Conservation (phyloP, 768 basidiomycete species). For the Melanogaster broomeanus region DNA sequence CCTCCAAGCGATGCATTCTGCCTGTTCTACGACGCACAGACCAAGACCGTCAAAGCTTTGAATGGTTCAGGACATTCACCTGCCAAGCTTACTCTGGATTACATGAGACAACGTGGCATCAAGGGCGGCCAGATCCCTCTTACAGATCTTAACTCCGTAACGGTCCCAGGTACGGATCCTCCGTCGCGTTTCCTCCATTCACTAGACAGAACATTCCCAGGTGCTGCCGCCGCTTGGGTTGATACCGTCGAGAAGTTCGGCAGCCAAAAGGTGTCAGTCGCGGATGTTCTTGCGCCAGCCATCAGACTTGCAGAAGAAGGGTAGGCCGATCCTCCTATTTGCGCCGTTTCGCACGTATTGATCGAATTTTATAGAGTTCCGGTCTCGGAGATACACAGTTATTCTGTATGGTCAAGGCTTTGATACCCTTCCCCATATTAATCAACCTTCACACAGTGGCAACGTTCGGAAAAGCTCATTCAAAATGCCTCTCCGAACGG, state of each 20-base stretch:
- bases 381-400: conserved; percentile 79
- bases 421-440: background rate
- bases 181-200: background rate
- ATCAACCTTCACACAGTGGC: conserved; percentile 39
- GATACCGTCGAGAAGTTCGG: conserved; percentile 87
- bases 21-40: conserved; percentile 84
- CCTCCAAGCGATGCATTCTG: conserved; percentile 80
- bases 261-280: conserved; percentile 58
- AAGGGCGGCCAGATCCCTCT: conserved; percentile 69
- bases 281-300: conserved; percentile 84
- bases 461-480: conserved; percentile 60
- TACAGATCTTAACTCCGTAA: conserved; percentile 87
- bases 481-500: conserved; percentile 85
- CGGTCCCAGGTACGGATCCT: conserved; percentile 63
- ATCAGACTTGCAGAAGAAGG: conserved; percentile 92
- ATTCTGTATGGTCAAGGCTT: conserved; percentile 41
- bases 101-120: conserved; percentile 69
- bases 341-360: background rate
- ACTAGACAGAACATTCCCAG: conserved; percentile 39
- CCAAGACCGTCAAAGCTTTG: conserved; percentile 80
- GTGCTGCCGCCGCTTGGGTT: conserved; percentile 94
- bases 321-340: conserved; percentile 38
- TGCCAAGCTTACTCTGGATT: conserved; percentile 71
- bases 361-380: conserved; percentile 57
- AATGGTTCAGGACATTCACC: conserved; percentile 94